Conservation (phyloP, 768 basidiomycete genomes). For the Hortiboletus flavorubellus region DNA sequence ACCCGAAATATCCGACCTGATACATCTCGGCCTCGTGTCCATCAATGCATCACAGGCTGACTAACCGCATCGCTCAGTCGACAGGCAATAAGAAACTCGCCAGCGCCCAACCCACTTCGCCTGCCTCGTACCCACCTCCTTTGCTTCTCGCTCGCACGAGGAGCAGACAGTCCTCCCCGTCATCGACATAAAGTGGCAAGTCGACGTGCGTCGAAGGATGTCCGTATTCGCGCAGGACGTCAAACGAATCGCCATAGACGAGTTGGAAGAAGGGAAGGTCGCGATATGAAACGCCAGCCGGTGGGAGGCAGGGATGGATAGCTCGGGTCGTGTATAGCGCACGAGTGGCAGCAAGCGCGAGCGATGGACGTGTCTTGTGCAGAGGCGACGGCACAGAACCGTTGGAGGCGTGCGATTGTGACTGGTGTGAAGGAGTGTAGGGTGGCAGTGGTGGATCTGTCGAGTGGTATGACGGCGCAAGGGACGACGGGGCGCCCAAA, state of each 20-base stretch:
- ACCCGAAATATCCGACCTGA: slow-evolving; percentile 1
- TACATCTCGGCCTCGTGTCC: slow-evolving; percentile 1
- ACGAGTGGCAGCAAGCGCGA: slow-evolving; percentile 31
- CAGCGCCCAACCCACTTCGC: slow-evolving; percentile 73
- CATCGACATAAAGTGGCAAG: slow-evolving; percentile 76
- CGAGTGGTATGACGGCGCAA: slow-evolving; percentile 21
- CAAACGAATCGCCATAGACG: slow-evolving; percentile 56
- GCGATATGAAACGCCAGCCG: slow-evolving; percentile 60
- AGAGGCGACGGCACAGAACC: slow-evolving; percentile 10
- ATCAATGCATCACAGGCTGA: slow-evolving; percentile 4
- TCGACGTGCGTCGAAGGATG: slow-evolving; percentile 73
- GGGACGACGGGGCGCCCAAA: slow-evolving; percentile 30
- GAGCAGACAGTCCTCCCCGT: slow-evolving; percentile 71
- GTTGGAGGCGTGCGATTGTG: slow-evolving; percentile 11
- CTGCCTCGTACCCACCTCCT: slow-evolving; percentile 26
- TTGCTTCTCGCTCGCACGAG: slow-evolving; percentile 53
- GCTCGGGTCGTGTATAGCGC: slow-evolving; percentile 66
- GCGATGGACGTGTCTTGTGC: slow-evolving; percentile 22
- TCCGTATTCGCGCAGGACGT: slow-evolving; percentile 72
- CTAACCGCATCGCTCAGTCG: slow-evolving; percentile 26
- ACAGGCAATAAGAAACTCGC: slow-evolving; percentile 77
- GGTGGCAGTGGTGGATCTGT: slow-evolving; percentile 22
- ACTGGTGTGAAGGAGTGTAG: slow-evolving; percentile 20
- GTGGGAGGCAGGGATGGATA: slow-evolving; percentile 66
- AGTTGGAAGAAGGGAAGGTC: slow-evolving; percentile 76